Evolutionary conservation across 2,329 filamentous ascomycete genomes (phyloP).

Genomic region (Fusarium tricinctum): DNA sequence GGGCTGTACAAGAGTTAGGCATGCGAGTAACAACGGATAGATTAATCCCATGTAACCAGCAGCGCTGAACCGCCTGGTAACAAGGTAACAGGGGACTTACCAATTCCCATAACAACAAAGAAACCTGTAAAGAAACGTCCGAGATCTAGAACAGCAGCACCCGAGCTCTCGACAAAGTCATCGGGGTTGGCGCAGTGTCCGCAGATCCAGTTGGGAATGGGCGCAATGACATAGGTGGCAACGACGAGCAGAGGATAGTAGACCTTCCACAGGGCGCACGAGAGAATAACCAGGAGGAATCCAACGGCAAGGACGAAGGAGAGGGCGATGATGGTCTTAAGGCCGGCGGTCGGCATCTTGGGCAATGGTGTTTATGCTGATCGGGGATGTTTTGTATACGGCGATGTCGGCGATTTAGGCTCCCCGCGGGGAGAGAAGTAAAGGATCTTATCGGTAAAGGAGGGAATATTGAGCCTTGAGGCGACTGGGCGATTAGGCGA

Average conservation of each 20-base stretch:
- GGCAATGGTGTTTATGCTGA: conserved; percentile 32
- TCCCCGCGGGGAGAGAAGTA: conserved; percentile 25
- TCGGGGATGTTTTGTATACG: conserved; percentile 4
- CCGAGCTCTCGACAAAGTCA: conserved; percentile 91
- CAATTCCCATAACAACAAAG: conserved; percentile 96
- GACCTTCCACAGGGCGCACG: conserved; percentile 92
- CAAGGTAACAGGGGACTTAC: conserved; percentile 66
- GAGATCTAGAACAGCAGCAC: conserved; percentile 89
- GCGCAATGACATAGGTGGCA: conserved; percentile 92
- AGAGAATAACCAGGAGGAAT: conserved; percentile 98
- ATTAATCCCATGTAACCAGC: background rate
- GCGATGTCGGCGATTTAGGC: conserved; percentile 24
- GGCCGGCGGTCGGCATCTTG: conserved; percentile 82
- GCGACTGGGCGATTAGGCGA: background rate
- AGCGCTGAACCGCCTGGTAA: background rate
- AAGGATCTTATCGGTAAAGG: conserved; percentile 1
- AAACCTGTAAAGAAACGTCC: conserved; percentile 96
- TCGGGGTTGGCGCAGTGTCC: conserved; percentile 88
- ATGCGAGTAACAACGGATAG: background rate
- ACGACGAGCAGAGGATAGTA: conserved; percentile 97
- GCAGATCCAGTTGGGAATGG: conserved; percentile 97
- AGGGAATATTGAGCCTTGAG: background rate
- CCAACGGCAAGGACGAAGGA: conserved; percentile 99
- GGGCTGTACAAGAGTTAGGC: conserved; percentile 68
- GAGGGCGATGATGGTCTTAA: conserved; percentile 98